phyloP scores from a whole-genome alignment of 164 flowering plant genomes.

The Piper longum region DNA sequence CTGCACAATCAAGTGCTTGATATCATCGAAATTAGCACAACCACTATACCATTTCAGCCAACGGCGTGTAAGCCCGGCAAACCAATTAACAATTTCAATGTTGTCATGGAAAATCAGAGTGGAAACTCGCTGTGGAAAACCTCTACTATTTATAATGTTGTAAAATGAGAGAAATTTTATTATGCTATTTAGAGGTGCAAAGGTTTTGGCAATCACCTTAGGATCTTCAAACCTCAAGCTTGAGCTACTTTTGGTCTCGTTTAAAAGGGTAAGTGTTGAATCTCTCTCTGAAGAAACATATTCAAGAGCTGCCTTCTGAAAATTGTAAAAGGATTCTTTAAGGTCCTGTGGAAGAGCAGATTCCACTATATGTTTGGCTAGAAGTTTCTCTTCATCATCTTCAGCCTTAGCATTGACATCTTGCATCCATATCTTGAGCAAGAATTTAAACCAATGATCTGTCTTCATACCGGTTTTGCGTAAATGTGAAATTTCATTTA shows the following conservation, averaged over 20 bases:
- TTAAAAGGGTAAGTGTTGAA: conserved; percentile 38
- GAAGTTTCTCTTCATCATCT: conserved; percentile 31
- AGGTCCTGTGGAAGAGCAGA: conserved; percentile 66
- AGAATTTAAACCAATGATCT: conserved; percentile 80
- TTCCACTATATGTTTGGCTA: conserved; percentile 59
- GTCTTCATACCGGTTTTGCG: conserved; percentile 89
- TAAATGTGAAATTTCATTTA: conserved; percentile 46
- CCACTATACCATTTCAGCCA: conserved; percentile 66
- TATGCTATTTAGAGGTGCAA: conserved; percentile 46
- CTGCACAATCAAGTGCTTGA: conserved; percentile 38
- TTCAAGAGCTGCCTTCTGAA: conserved; percentile 42
- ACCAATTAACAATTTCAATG: conserved; percentile 65
- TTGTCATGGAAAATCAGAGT: conserved; percentile 53
- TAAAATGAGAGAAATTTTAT: conserved; percentile 55
- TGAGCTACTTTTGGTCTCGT: conserved; percentile 13
- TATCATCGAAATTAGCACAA: conserved; percentile 41
- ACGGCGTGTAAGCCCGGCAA: conserved; percentile 50
- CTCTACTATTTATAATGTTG: conserved; percentile 43
- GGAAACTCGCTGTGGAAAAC: conserved; percentile 38
- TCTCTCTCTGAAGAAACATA: conserved; percentile 65
- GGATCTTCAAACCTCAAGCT: conserved; percentile 8
- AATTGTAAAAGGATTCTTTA: conserved; percentile 55
- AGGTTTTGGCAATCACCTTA: conserved; percentile 17
- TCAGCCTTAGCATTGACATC: conserved; percentile 36
- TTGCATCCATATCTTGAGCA: conserved; percentile 81